phyloP scores from a whole-genome alignment of 176 grass and related monocot genomes.

The Aegilops tauschii region DNA sequence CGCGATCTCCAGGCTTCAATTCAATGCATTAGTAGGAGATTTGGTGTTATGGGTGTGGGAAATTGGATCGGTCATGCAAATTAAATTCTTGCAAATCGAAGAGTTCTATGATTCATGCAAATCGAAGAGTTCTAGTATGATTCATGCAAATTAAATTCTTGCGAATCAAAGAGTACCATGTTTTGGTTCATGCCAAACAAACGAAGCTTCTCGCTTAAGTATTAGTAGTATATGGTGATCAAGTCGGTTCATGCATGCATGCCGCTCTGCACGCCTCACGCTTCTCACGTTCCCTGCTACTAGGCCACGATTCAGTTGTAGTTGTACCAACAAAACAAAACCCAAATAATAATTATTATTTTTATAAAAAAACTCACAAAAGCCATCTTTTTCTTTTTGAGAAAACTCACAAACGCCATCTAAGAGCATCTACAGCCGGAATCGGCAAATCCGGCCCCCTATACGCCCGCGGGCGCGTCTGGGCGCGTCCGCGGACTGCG shows the following conservation, averaged over 20 bases:
- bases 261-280: constrained; percentile 27
- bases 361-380: too few relatives aligned
- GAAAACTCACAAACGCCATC: too few relatives aligned
- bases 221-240: neutral
- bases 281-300: constrained; percentile 10
- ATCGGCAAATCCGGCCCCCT: too few relatives aligned
- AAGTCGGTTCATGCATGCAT: constrained; percentile 1
- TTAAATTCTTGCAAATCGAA: too few relatives aligned
- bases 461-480: too few relatives aligned
- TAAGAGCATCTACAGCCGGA: too few relatives aligned
- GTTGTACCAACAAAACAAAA: neutral
- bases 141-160: neutral
- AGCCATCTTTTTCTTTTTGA: too few relatives aligned
- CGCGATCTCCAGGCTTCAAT: neutral
- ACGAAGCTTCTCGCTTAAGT: neutral
- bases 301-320: neutral
- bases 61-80: too few relatives aligned
- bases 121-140: neutral
- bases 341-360: neutral
- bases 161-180: too few relatives aligned
- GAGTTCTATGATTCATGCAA: too few relatives aligned
- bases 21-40: neutral
- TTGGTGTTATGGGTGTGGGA: neutral
- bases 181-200: neutral
- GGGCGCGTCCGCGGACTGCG: too few relatives aligned